Conservation (phyloP, 2,329 filamentous ascomycete genomes). For the Fusarium sp. region DNA sequence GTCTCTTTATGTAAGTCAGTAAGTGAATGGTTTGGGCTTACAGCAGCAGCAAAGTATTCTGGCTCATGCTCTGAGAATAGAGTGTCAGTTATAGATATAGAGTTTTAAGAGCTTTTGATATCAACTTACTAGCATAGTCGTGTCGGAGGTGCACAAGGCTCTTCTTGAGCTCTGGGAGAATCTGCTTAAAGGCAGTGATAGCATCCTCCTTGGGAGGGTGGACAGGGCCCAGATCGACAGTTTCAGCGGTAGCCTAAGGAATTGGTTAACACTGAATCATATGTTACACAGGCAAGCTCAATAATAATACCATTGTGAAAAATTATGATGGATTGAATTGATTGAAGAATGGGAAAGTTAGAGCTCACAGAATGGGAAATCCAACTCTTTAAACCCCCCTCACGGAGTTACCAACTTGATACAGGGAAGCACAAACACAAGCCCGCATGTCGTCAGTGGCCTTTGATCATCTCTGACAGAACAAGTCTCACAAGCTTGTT, state of each 20-base stretch:
- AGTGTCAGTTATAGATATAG: constrained; percentile 8
- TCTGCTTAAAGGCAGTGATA: constrained; percentile 64
- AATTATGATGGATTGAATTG: not conserved
- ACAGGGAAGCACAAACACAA: constrained; percentile 30
- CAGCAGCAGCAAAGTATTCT: constrained; percentile 68
- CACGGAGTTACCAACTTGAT: constrained; percentile 5
- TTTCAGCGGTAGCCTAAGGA: constrained; percentile 66
- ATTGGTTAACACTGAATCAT: constrained; percentile 7
- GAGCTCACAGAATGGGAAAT: not conserved
- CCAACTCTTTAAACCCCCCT: constrained; percentile 23
- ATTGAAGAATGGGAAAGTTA: not conserved
- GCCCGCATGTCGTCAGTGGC: constrained; percentile 43
- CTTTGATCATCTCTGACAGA: constrained; percentile 35
- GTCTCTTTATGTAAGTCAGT: not conserved
- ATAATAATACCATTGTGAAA: constrained; percentile 37
- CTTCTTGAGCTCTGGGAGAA: constrained; percentile 67
- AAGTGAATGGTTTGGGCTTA: constrained; percentile 33
- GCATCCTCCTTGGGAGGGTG: constrained; percentile 67
- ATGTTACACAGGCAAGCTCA: not conserved
- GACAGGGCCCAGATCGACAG: constrained; percentile 63
- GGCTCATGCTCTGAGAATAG: constrained; percentile 65
- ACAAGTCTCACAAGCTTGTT: constrained; percentile 33
- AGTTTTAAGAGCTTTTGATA: not conserved
- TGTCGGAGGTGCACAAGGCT: constrained; percentile 65
- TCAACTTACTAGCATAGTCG: constrained; percentile 59